A percentile compares a stretch with the other conserved stretches of the same genome.
phyloP scores from a whole-genome alignment of 495 filamentous ascomycete genomes.

The Penicillium riverlandense region DNA sequence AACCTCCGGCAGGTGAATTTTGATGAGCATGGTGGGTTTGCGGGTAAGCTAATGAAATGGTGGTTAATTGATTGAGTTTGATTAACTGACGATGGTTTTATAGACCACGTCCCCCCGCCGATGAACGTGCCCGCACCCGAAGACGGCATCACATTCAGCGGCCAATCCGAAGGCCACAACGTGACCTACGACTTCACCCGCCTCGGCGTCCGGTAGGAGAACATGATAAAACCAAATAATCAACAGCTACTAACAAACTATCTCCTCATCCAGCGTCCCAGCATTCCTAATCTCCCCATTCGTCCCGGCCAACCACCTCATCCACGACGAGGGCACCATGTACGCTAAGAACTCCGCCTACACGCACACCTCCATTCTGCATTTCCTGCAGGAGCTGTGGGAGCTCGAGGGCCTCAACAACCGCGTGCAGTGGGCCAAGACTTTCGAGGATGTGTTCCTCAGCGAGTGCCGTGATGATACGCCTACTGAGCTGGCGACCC shows the following conservation, averaged over 20 bases:
- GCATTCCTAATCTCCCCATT: constrained; percentile 40
- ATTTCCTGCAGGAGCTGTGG: constrained; percentile 37
- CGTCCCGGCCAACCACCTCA: constrained; percentile 28
- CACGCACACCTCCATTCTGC: constrained; percentile 36
- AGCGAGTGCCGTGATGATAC: constrained; percentile 18
- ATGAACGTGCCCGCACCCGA: constrained; percentile 28
- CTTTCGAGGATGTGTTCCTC: constrained; percentile 36
- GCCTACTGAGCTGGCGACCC: constrained; percentile 22
- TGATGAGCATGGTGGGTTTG: constrained; percentile 42
- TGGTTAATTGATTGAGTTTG: too few relatives aligned
- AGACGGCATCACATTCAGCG: constrained; percentile 30
- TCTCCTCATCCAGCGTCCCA: constrained; percentile 20
- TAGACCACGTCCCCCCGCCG: constrained; percentile 38
- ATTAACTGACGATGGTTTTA: too few relatives aligned
- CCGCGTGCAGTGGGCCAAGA: constrained; percentile 32
- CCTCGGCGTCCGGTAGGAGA: constrained; percentile 33
- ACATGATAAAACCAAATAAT: not conserved
- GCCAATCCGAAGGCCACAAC: constrained; percentile 26
- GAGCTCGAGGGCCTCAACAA: constrained; percentile 32
- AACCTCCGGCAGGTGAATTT: constrained; percentile 31
- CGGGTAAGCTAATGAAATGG: not conserved
- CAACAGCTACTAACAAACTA: not conserved
- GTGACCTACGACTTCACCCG: constrained; percentile 38
- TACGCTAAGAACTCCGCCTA: constrained; percentile 35
- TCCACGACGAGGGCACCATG: constrained; percentile 32